Conservation (phyloP, 2,329 filamentous ascomycete genomes). For the Penicillium palitans region DNA sequence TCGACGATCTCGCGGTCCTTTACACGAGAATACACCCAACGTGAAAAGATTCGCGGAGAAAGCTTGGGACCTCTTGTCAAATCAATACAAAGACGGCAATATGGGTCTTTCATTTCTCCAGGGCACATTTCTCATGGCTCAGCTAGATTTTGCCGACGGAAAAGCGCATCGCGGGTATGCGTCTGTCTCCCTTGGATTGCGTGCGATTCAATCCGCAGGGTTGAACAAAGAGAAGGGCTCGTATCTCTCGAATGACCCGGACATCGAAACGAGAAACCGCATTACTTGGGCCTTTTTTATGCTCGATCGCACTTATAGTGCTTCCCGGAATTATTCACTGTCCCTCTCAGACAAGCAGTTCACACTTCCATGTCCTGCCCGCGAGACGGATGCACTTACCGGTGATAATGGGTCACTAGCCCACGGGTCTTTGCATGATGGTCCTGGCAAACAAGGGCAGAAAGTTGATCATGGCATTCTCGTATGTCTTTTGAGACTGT, state of each 20-base stretch:
- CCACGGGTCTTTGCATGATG: slow-evolving; percentile 20
- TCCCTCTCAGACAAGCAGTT: slow-evolving; percentile 30
- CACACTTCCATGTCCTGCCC: slow-evolving; percentile 22
- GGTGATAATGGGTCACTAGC: background rate
- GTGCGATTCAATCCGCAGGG: slow-evolving; percentile 24
- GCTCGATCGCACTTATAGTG: slow-evolving; percentile 29
- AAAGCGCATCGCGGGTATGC: slow-evolving; percentile 23
- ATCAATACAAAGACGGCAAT: slow-evolving; percentile 16
- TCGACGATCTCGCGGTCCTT: slow-evolving; percentile 4
- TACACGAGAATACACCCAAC: background rate
- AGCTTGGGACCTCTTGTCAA: slow-evolving; percentile 26
- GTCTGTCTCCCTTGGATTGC: slow-evolving; percentile 25
- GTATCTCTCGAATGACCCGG: background rate
- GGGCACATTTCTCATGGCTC: slow-evolving; percentile 27
- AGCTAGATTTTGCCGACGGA: slow-evolving; percentile 28
- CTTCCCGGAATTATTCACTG: slow-evolving; percentile 27
- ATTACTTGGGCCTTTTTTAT: slow-evolving; percentile 31
- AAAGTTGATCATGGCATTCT: slow-evolving; percentile 26
- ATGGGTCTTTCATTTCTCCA: slow-evolving; percentile 25
- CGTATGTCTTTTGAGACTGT: slow-evolving; percentile 25
- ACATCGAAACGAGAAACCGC: slow-evolving; percentile 19
- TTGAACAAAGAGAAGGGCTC: slow-evolving; percentile 21
- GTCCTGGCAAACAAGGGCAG: slow-evolving; percentile 18
- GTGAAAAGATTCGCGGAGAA: slow-evolving; percentile 15
- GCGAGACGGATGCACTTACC: background rate